A percentile compares a stretch with the other conserved stretches of the same genome.
These are phyloP conservation scores for Huntiella decipiens DNA, from an alignment of 2,329 filamentous ascomycete genomes.

Conservation along the genomic window DNA sequence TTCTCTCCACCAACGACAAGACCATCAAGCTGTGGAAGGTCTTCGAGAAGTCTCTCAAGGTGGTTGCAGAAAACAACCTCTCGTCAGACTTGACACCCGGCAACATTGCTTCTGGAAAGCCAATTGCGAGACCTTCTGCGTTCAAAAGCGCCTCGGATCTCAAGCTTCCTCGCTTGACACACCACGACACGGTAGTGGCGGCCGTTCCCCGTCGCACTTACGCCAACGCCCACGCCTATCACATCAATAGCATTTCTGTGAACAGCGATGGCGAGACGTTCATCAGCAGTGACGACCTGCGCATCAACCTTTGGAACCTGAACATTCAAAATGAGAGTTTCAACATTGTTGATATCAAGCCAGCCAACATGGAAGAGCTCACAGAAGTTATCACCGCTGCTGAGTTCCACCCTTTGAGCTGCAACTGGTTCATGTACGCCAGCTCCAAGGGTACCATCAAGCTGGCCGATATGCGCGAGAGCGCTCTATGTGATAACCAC, in stretches of 20 bases:
- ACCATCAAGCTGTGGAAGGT: conserved; percentile 99
- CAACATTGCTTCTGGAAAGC: conserved; percentile 56
- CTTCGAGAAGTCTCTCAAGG: conserved; percentile 97
- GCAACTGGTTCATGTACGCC: conserved; percentile 99
- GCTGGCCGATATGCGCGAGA: conserved; percentile 94
- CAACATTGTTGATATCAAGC: conserved; percentile 99
- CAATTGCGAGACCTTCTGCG: conserved; percentile 42
- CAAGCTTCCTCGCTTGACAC: conserved; percentile 87
- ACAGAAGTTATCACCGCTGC: conserved; percentile 97
- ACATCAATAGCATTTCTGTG: conserved; percentile 99
- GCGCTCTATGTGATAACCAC: conserved; percentile 86
- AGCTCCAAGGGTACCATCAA: conserved; percentile 99
- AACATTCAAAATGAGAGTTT: conserved; percentile 99
- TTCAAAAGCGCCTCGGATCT: conserved; percentile 70
- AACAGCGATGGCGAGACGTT: conserved; percentile 99
- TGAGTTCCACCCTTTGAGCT: conserved; percentile 90
- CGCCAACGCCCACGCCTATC: conserved; percentile 94
- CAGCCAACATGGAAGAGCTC: conserved; percentile 97
- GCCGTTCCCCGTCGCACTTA: conserved; percentile 92
- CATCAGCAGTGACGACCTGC: conserved; percentile 92
- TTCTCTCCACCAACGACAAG: conserved; percentile 97
- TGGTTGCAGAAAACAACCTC: conserved; percentile 96
- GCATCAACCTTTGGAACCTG: conserved; percentile 97
- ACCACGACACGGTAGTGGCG: conserved; percentile 95
- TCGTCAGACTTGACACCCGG: conserved; percentile 80